Evolutionary conservation across 768 basidiomycete species (phyloP), one percentile per base, ranked within the genome.

Genomic region (Gelatoporia subvermispora): DNA sequence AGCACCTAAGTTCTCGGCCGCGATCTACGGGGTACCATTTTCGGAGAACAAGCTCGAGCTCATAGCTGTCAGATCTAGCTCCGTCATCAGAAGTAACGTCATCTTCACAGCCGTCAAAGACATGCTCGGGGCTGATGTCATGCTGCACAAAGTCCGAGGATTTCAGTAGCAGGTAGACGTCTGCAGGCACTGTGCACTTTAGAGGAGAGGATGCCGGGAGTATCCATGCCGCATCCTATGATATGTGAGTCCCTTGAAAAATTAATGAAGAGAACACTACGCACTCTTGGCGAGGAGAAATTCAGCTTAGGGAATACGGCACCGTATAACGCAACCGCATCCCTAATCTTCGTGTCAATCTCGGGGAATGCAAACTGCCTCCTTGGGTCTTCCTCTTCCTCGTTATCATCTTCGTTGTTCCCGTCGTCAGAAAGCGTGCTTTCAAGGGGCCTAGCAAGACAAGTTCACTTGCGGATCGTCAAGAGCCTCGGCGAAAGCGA

Each of bases 291-390:
- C n/a, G 90, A 85, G 5, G 93, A 90, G 69, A 94, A 96, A 61
- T 96, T 97, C 47, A 98, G 81, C 68, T 98, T 98, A 0, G 94
- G 93, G 63, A 98, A 98, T 23, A 95, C 85, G 5, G 85, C 85
- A 2, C 81, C 87, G 64, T 88, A 93, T 48, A 76, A 66, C 39
- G 68, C 57, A n/a, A 96, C 72, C 28, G 74, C 77, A 13, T 69
- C 64, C 42, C 88, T 70, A 52, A 97, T 94, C 48, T 71, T 70
- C 13, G 70, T 67, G 58, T 93, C 91, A n/a, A 96, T 69, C 40
- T 83, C 83, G 0, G 93, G 92, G 61, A 98, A 94, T 3, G 84
- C 71, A 58, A 80, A 90, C 21, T 55, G 67, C 42, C 58, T 66
- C 1, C 48, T 55, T 1, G 66, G 68, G 8, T 72, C 71, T 5